Percentiles rank a stretch among this genome's conserved stretches.
phyloP scores from a whole-genome alignment of 2,329 filamentous ascomycete genomes.

The Penicillium sp. region DNA sequence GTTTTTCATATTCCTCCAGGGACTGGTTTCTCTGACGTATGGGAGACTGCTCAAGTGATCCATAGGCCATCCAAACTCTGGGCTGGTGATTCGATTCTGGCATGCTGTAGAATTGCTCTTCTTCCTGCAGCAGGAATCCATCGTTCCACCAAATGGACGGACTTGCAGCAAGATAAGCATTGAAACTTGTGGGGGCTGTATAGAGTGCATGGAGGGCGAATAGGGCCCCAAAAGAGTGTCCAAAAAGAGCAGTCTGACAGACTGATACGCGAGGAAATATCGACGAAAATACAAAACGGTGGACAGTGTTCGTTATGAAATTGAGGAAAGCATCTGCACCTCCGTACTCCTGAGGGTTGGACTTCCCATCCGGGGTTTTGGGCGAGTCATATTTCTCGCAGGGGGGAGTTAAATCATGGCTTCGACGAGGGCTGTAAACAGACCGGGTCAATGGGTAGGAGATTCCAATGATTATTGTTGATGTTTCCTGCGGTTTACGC shows the following conservation, averaged over 20 bases:
- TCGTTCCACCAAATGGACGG: conserved; percentile 53
- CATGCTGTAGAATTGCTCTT: conserved; percentile 26
- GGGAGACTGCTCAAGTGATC: conserved; percentile 37
- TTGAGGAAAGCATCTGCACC: conserved; percentile 49
- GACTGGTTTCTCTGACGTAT: conserved; percentile 30
- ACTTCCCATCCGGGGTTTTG: conserved; percentile 26
- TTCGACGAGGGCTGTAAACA: conserved; percentile 24
- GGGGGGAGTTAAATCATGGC: conserved; percentile 24
- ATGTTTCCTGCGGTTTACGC: conserved; percentile 13
- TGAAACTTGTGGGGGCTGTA: conserved; percentile 43
- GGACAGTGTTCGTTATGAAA: conserved; percentile 43
- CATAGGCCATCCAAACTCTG: conserved; percentile 36
- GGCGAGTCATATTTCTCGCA: conserved; percentile 24
- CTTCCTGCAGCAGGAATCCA: conserved; percentile 40
- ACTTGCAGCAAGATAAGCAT: conserved; percentile 49
- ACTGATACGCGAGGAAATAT: conserved; percentile 35
- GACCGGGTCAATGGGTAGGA: conserved; percentile 24
- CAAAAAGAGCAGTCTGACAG: conserved; percentile 47
- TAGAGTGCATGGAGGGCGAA: conserved; percentile 50
- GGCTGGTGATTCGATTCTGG: conserved; percentile 12
- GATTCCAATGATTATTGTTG: conserved; percentile 28
- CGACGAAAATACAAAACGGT: conserved; percentile 31
- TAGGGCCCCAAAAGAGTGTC: conserved; percentile 53
- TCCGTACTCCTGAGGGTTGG: conserved; percentile 31
- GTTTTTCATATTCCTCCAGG: conserved; percentile 31